Conservation (phyloP, 805 yeast species). For the Kodamaea sagamina region DNA sequence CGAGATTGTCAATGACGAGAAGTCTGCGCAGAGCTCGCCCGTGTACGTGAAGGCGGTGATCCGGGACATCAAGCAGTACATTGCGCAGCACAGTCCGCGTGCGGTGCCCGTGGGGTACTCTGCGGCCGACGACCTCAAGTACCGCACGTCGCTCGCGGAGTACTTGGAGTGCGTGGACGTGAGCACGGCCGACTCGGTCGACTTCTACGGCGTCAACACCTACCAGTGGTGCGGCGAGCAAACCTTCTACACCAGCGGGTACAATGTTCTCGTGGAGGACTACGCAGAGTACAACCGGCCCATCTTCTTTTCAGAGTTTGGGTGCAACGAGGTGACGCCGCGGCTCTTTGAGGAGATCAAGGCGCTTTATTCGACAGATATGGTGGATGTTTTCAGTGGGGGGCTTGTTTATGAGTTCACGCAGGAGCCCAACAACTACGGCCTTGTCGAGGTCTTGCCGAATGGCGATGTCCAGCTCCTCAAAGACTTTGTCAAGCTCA, state of each 20-base stretch:
- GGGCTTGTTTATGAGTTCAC: slow-evolving; percentile 82
- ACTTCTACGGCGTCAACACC: slow-evolving; percentile 79
- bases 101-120: slow-evolving; percentile 90
- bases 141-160: slow-evolving; percentile 72
- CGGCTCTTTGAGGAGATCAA: slow-evolving; percentile 75
- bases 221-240: slow-evolving; percentile 90
- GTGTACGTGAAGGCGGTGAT: slow-evolving; percentile 74
- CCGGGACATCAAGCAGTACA: slow-evolving; percentile 78
- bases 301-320: slow-evolving; percentile 85
- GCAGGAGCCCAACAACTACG: slow-evolving; percentile 78
- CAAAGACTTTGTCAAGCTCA: slow-evolving; percentile 46
- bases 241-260: slow-evolving; percentile 77
- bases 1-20: slow-evolving; percentile 80
- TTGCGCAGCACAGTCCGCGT: slow-evolving; percentile 58
- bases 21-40: slow-evolving; percentile 71
- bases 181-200: slow-evolving; percentile 56
- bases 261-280: slow-evolving; percentile 62
- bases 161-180: slow-evolving; percentile 76
- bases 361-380: slow-evolving; percentile 65
- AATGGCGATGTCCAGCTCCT: slow-evolving; percentile 46
- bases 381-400: slow-evolving; percentile 80
- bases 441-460: slow-evolving; percentile 56
- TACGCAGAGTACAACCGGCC: slow-evolving; percentile 72
- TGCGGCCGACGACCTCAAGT: slow-evolving; percentile 89
- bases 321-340: slow-evolving; percentile 83